Percentiles rank a stretch among this genome's conserved stretches.
phyloP scores from a whole-genome alignment of 805 yeast species.

The Candida methanosorbosa region DNA sequence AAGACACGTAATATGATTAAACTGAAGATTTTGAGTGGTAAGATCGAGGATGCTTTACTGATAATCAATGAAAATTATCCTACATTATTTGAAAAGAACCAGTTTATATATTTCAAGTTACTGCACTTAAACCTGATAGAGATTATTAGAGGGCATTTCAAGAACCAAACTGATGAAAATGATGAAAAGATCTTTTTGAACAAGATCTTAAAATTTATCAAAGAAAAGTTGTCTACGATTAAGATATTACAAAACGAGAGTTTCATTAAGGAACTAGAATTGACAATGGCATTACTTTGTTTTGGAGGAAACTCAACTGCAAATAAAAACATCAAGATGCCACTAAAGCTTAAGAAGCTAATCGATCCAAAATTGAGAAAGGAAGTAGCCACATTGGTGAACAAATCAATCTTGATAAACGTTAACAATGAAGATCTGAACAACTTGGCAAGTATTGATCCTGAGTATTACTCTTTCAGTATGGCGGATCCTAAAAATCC shows the following conservation, averaged over 20 bases:
- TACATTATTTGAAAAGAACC: slow-evolving; percentile 52
- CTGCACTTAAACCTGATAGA: slow-evolving; percentile 71
- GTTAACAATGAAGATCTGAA: slow-evolving; percentile 14
- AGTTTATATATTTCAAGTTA: slow-evolving; percentile 61
- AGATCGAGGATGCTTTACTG: slow-evolving; percentile 49
- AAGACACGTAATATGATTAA: slow-evolving; percentile 45
- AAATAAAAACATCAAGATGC: slow-evolving; percentile 30
- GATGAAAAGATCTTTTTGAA: slow-evolving; percentile 41
- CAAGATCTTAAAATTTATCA: slow-evolving; percentile 48
- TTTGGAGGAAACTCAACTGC: slow-evolving; percentile 25
- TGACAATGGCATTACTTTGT: slow-evolving; percentile 74
- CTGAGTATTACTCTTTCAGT: slow-evolving; percentile 3
- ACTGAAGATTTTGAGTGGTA: slow-evolving; percentile 45
- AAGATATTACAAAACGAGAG: slow-evolving; percentile 31
- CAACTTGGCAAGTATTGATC: slow-evolving; percentile 1
- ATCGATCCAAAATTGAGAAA: slow-evolving; percentile 53
- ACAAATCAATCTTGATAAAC: slow-evolving; percentile 48
- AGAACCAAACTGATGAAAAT: slow-evolving; percentile 9
- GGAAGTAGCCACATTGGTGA: slow-evolving; percentile 63
- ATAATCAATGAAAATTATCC: slow-evolving; percentile 54
- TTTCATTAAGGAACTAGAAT: slow-evolving; percentile 65
- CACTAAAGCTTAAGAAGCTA: slow-evolving; percentile 44
- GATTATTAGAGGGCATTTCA: slow-evolving; percentile 54
- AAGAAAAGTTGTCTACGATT: slow-evolving; percentile 34
- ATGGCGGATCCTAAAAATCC: too few relatives aligned